Evolutionary conservation across 2,329 filamentous ascomycete genomes (phyloP).

Genomic region (Colletotrichum incanum): DNA sequence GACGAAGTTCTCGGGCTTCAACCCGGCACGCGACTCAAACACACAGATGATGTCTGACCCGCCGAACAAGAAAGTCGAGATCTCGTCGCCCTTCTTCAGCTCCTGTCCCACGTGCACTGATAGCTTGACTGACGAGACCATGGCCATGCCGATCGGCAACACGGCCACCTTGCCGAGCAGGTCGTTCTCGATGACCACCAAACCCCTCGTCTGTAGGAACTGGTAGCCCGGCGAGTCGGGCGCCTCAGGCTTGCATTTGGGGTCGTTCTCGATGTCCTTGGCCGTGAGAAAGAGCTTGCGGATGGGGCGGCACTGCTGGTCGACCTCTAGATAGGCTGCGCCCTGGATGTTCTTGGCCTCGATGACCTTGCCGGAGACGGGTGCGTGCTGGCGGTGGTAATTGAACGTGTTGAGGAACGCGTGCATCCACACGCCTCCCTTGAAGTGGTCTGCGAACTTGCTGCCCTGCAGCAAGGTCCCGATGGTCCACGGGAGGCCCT

Average conservation of each 20-base stretch:
- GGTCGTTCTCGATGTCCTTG: slow-evolving; percentile 1
- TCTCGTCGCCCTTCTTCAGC: slow-evolving; percentile 59
- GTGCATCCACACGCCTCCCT: slow-evolving; percentile 59
- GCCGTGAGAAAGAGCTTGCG: slow-evolving; percentile 35
- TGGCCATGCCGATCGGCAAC: slow-evolving; percentile 61
- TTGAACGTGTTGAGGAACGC: slow-evolving; percentile 57
- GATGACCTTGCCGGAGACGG: slow-evolving; percentile 55
- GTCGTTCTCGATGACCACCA: slow-evolving; percentile 56
- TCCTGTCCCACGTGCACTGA: slow-evolving; percentile 45
- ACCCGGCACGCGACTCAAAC: slow-evolving; percentile 51
- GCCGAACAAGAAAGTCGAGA: slow-evolving; percentile 61
- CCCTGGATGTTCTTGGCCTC: slow-evolving; percentile 57
- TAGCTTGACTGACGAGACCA: slow-evolving; percentile 58
- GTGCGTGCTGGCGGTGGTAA: slow-evolving; percentile 60
- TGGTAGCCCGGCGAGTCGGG: slow-evolving; percentile 58
- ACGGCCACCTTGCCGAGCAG: slow-evolving; percentile 56
- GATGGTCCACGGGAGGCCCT: slow-evolving; percentile 57
- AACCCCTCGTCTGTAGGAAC: slow-evolving; percentile 57
- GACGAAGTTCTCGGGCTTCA: slow-evolving; percentile 44
- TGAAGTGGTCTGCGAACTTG: slow-evolving; percentile 51
- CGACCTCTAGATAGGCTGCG: slow-evolving; percentile 56
- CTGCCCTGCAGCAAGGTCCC: slow-evolving; percentile 53
- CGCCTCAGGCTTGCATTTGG: slow-evolving; percentile 47
- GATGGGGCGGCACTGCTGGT: slow-evolving; percentile 41
- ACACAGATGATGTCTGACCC: slow-evolving; percentile 59